These are phyloP conservation scores for Hyphopichia burtonii DNA, from an alignment of 1,139 yeast species.

Conservation along the genomic window DNA sequence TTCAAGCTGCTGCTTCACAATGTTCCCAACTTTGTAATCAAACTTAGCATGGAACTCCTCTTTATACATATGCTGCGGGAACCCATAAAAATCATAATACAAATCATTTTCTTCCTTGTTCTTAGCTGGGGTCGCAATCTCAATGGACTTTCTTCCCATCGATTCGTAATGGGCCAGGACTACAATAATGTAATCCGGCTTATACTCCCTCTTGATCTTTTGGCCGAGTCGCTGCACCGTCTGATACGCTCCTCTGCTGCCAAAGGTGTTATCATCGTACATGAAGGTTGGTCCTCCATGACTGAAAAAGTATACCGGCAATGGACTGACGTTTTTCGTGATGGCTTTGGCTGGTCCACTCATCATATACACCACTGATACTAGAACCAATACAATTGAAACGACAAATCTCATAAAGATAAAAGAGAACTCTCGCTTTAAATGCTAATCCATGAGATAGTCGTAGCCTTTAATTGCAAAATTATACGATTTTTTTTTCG, in stretches of 20 bases:
- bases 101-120: constrained; percentile 29
- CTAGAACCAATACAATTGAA: neutral
- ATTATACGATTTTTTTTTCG: neutral
- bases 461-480: neutral
- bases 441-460: too few relatives aligned
- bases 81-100: constrained; percentile 73
- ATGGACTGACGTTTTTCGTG: constrained; percentile 20
- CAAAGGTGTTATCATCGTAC: constrained; percentile 42
- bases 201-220: constrained; percentile 43
- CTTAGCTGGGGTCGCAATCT: constrained; percentile 44
- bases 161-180: constrained; percentile 83
- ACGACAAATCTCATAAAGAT: neutral
- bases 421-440: too few relatives aligned
- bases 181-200: constrained; percentile 64
- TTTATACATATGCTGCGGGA: constrained; percentile 61
- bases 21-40: constrained; percentile 40
- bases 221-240: constrained; percentile 49
- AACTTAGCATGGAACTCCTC: constrained; percentile 57
- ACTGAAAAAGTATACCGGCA: constrained; percentile 64
- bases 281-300: constrained; percentile 83
- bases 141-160: constrained; percentile 35
- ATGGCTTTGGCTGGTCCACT: neutral
- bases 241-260: constrained; percentile 62
- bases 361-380: constrained; percentile 2
- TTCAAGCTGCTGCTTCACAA: constrained; percentile 41